phyloP scores from a whole-genome alignment of 2,329 filamentous ascomycete species.

The Fusarium pseudoanthophilum region DNA sequence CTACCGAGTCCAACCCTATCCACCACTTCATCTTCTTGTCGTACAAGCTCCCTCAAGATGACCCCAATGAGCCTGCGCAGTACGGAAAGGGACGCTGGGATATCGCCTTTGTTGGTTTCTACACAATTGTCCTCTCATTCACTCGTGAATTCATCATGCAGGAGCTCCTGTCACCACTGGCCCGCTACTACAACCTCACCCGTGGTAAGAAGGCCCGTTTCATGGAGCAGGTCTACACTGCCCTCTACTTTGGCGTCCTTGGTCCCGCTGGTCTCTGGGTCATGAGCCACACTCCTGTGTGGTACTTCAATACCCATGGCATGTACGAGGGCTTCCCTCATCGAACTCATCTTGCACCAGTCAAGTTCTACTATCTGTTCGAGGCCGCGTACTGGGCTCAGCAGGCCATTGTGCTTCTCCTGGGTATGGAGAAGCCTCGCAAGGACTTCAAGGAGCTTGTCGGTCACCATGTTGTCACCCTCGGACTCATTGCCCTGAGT shows the following conservation, averaged over 20 bases:
- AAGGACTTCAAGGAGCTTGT: conserved; percentile 97
- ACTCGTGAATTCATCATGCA: conserved; percentile 98
- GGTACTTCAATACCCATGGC: conserved; percentile 92
- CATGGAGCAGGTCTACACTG: conserved; percentile 97
- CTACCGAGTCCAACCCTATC: conserved; percentile 80
- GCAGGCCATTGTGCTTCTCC: conserved; percentile 86
- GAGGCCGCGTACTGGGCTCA: conserved; percentile 96
- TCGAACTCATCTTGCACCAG: conserved; percentile 77
- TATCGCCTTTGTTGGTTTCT: conserved; percentile 87
- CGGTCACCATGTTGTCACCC: conserved; percentile 88
- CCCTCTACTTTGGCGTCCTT: conserved; percentile 86
- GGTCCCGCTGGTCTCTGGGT: conserved; percentile 88
- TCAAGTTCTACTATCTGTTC: conserved; percentile 97
- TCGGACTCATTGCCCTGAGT: conserved; percentile 84
- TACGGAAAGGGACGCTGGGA: conserved; percentile 93
- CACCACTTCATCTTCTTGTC: conserved; percentile 89
- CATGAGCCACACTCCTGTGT: conserved; percentile 90
- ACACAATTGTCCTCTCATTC: conserved; percentile 89
- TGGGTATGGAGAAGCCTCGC: conserved; percentile 90
- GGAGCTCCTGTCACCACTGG: conserved; percentile 81
- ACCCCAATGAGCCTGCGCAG: conserved; percentile 63
- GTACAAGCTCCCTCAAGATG: conserved; percentile 72
- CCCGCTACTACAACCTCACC: conserved; percentile 75
- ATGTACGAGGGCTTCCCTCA: conserved; percentile 95
- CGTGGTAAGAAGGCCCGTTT: conserved; percentile 87